Evolutionary conservation across 73 alveolate species (phyloP), one percentile per base, ranked within the genome.

Genomic region (Paramecium pentaurelia): DNA sequence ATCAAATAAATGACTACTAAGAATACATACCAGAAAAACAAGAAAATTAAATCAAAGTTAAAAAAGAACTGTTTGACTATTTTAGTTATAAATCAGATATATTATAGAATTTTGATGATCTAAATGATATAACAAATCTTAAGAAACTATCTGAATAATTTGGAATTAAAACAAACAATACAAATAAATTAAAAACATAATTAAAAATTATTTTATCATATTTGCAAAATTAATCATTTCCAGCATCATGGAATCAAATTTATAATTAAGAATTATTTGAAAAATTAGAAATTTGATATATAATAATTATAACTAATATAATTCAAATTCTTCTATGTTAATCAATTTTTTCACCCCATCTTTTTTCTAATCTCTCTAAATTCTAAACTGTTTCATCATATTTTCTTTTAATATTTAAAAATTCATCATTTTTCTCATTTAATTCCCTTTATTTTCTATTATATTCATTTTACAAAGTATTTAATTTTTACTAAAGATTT

Each of bases 321-420:
- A 0, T 45, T 45, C 77, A 80, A 18, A 0, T 44, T 80, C 58
- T 80, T 49, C 77, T 45, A 27, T 80, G 91, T 80, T 80, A 49
- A 80, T 45, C 75, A n/a, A 80, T 80, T 32, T 80, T 80, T 45
- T 80, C 75, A 11, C 54, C 58, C 91, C 77, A 80, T 80, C 91
- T 80, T 10, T 47, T 80, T 28, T 45, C 77, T 12, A 80, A 49
- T 27, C 91, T 80, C 18, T 45, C 91, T 28, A 45, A 42, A 80
- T 40, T 28, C 10, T 25, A 25, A 4, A 18, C 27, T n/a, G 14
- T 80, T 36, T 80, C 91, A 9, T 80, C 91, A 22, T 45, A 80
- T 45, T 80, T 80, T 47, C 91, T 80, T 80, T 45, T 27, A 80
- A 22, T 4, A 7, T 40, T 80, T 36, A 20, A 45, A 3, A 25